phyloP scores from a whole-genome alignment of 352 stramenopile genomes.

The Elongisporangium senticosum region DNA sequence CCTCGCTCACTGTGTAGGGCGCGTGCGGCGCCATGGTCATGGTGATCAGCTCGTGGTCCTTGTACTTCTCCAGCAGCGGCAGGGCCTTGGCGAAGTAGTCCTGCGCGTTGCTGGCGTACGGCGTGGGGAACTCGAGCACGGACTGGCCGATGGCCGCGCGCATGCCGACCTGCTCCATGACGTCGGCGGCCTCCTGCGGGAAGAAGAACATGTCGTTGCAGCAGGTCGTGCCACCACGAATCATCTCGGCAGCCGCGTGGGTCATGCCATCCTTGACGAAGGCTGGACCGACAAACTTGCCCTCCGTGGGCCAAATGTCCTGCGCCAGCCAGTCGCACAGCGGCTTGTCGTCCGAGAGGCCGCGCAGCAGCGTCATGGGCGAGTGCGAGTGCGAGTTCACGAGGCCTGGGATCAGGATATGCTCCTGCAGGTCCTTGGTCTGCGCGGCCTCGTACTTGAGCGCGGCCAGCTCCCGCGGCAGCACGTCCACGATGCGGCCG shows the following conservation, averaged over 20 bases:
- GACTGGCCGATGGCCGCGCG: constrained; percentile 62
- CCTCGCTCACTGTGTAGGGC: constrained; percentile 81
- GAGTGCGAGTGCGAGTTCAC: constrained; percentile 87
- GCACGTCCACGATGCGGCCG: constrained; percentile 67
- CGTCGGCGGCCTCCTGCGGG: constrained; percentile 39
- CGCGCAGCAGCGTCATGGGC: constrained; percentile 81
- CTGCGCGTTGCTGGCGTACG: constrained; percentile 46
- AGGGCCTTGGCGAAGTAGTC: constrained; percentile 77
- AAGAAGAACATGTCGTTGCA: constrained; percentile 93
- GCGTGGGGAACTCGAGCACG: constrained; percentile 70
- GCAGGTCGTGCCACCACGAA: constrained; percentile 84
- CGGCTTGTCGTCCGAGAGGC: constrained; percentile 82
- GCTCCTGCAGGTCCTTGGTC: constrained; percentile 40
- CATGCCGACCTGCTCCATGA: constrained; percentile 61
- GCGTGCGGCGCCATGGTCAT: constrained; percentile 79
- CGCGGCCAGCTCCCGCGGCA: constrained; percentile 48
- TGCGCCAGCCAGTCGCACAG: constrained; percentile 79
- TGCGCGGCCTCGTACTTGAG: constrained; percentile 38
- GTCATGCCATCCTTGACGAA: constrained; percentile 73
- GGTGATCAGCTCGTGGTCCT: constrained; percentile 52
- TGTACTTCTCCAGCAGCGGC: constrained; percentile 58
- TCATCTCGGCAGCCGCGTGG: constrained; percentile 84
- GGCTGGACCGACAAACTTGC: constrained; percentile 57
- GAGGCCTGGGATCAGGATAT: constrained; percentile 82
- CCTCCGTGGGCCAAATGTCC: constrained; percentile 86